Base-by-base conservation (phyloP, 1,284 basidiomycete species). In the Sporisorium iseilematis-ciliati region DNA sequence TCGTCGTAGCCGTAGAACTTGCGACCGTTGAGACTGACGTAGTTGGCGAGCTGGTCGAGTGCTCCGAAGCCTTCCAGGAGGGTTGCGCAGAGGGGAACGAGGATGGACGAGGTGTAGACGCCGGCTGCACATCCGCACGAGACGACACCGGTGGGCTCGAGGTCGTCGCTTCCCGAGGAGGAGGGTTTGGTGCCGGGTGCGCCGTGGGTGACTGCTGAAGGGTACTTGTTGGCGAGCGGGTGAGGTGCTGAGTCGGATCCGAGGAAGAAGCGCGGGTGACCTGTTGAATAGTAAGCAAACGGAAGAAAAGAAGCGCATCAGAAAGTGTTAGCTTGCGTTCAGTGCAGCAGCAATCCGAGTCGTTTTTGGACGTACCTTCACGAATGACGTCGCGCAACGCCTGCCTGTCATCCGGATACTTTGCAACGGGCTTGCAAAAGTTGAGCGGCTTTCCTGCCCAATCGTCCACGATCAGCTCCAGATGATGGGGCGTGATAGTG, bases 381-480 rank as follows among this genome's bases (percentile, higher is more conserved):
- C 87, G 88, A 59, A 99, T 90, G 41, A 95, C 91, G 23, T 92
- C 89, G 61, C 91, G 90, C 59, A 99, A 87, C 11, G 97, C 95
- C 77, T 90, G 86, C 29, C 96, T 89, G 86, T 99, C 97, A 76
- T 93, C 91, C 4, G 95, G 95, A 82, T 91, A 95, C 87, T 99
- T 99, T 29, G 97, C 96, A 23, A 99, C 93, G 0, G 97, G 97
- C 87, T 99, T 99, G 89, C 97, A 99, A 86, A 93, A 99, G 85
- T 97, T 91, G 89, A 93, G 93, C 0, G 93, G 91, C 86, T 98
- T 95, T 7, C 95, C 94, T 1, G 95, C 95, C 91, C 96, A 98
- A 82, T 97, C 93, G 86, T 99, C 97, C 8, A 99, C 94, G 1
- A 93, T 96, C 61, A 99, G 89, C 42, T 90, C 91, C 41, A 99